phyloP scores from a whole-genome alignment of 2,329 filamentous ascomycete species.

The Colletotrichum noveboracense region DNA sequence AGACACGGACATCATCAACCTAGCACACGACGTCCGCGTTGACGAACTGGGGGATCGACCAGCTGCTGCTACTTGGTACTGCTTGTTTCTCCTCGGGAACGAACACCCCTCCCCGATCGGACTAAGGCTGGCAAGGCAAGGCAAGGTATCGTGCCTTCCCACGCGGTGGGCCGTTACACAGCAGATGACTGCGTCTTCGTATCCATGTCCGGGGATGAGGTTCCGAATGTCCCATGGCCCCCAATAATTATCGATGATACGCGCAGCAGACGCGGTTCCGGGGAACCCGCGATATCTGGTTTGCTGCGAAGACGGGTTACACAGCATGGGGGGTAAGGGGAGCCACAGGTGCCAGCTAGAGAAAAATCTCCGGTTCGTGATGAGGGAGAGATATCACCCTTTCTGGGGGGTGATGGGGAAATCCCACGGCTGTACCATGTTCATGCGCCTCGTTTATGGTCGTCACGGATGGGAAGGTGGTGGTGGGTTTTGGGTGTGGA shows the following conservation, averaged over 20 bases:
- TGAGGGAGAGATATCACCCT: not conserved
- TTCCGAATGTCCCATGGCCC: not conserved
- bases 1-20: not conserved
- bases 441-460: conserved; percentile 11
- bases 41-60: conserved; percentile 7
- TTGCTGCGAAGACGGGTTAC: conserved; percentile 5
- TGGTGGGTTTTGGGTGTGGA: not conserved
- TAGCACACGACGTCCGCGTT: not conserved
- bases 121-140: not conserved
- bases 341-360: not conserved
- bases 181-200: conserved; percentile 14
- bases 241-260: not conserved
- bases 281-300: conserved; percentile 13
- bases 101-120: not conserved
- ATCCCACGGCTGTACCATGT: conserved; percentile 5
- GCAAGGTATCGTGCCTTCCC: not conserved
- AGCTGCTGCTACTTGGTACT: not conserved
- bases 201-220: not conserved
- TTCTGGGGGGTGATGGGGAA: not conserved
- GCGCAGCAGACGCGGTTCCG: not conserved
- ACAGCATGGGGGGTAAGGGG: not conserved
- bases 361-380: not conserved
- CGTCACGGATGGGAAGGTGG: not conserved
- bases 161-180: conserved; percentile 11
- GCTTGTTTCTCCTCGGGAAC: not conserved